A percentile compares a stretch with the other conserved stretches of the same genome.
Evolutionary conservation across 768 basidiomycete species (phyloP).

Genomic region (Podaxis mareebaensis): DNA sequence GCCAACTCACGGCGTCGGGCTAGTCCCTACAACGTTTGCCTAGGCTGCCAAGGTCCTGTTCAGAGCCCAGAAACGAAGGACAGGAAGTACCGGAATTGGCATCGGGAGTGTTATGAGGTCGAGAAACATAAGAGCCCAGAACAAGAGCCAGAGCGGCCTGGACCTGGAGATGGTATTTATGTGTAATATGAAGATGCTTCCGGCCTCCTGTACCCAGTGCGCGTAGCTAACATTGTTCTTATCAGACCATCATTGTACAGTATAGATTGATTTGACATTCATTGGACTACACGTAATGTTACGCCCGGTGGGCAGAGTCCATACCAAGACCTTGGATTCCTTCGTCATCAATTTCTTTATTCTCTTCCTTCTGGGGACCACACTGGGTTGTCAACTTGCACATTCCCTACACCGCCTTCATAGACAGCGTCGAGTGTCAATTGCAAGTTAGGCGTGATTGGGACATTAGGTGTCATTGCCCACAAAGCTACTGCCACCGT

Average conservation of each 20-base stretch:
- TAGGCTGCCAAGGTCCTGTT: slow-evolving; percentile 4
- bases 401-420: slow-evolving; percentile 65
- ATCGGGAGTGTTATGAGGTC: slow-evolving; percentile 3
- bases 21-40: slow-evolving; percentile 9
- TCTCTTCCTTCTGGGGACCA: slow-evolving; percentile 43
- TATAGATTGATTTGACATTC: neutral
- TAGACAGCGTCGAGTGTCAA: slow-evolving; percentile 56
- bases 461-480: slow-evolving; percentile 53
- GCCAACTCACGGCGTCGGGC: neutral
- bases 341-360: neutral
- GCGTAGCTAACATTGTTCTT: neutral
- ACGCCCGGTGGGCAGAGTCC: too few relatives aligned
- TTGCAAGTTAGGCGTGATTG: slow-evolving; percentile 51
- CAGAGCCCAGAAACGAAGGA: neutral
- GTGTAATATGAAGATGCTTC: neutral
- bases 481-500: slow-evolving; percentile 69
- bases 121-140: neutral
- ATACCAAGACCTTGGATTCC: neutral
- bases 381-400: slow-evolving; percentile 56
- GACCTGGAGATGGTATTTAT: neutral
- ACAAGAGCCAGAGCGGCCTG: neutral
- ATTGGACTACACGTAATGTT: too few relatives aligned
- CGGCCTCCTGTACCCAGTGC: neutral
- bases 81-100: neutral
- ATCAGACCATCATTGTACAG: neutral